Evolutionary conservation across 2,329 filamentous ascomycete species (phyloP).

Genomic region (Fusarium compactum): DNA sequence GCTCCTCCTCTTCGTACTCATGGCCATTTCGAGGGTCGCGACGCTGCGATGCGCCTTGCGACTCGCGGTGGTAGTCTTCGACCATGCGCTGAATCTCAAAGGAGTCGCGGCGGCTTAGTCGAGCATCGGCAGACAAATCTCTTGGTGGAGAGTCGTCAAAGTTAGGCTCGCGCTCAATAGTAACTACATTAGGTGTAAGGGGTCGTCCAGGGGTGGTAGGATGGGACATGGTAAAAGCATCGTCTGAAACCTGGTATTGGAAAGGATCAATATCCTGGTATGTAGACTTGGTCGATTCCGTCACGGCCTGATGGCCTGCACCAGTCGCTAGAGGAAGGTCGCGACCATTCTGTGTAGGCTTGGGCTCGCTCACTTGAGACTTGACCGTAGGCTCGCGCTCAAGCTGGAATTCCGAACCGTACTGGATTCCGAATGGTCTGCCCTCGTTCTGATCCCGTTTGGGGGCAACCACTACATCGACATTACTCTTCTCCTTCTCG

Average conservation of each 20-base stretch:
- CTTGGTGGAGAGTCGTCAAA: slow-evolving; percentile 56
- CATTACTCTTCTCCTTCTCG: slow-evolving; percentile 38
- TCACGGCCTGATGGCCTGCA: slow-evolving; percentile 46
- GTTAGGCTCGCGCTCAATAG: slow-evolving; percentile 66
- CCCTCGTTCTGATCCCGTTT: slow-evolving; percentile 43
- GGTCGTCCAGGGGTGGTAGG: slow-evolving; percentile 56
- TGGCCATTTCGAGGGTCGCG: slow-evolving; percentile 39
- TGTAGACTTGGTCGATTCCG: slow-evolving; percentile 42
- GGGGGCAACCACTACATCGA: slow-evolving; percentile 45
- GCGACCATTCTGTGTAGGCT: slow-evolving; percentile 47
- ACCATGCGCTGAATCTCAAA: slow-evolving; percentile 58
- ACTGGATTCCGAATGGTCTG: slow-evolving; percentile 48
- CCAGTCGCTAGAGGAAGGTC: slow-evolving; percentile 45
- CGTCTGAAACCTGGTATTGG: slow-evolving; percentile 67
- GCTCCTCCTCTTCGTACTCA: slow-evolving; percentile 55
- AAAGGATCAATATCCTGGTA: slow-evolving; percentile 65
- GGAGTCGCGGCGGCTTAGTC: slow-evolving; percentile 63
- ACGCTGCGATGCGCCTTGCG: slow-evolving; percentile 30
- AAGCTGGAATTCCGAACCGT: slow-evolving; percentile 48
- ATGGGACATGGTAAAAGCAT: slow-evolving; percentile 63
- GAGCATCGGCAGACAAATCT: slow-evolving; percentile 47
- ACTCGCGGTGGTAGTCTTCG: slow-evolving; percentile 48
- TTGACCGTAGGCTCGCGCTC: slow-evolving; percentile 38
- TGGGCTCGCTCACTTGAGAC: slow-evolving; percentile 42
- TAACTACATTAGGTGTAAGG: slow-evolving; percentile 64